A percentile compares a stretch with the other conserved stretches of the same genome.
Evolutionary conservation across 257 asterid genomes (phyloP).

Genomic region (Lycium ferocissimum): DNA sequence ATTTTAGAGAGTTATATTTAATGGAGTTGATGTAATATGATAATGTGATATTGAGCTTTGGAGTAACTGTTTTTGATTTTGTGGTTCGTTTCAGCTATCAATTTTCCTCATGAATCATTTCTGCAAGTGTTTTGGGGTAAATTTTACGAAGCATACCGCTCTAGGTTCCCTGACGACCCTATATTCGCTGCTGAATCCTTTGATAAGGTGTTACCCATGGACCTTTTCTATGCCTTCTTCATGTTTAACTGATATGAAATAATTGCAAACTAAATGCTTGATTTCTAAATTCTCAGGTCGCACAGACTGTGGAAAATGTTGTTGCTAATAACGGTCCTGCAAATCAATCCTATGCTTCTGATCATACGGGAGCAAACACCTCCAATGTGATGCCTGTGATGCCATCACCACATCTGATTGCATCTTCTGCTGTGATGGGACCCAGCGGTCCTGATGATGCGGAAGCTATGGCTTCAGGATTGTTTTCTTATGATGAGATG

Average conservation of each 20-base stretch:
- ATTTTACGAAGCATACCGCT: slow-evolving; percentile 33
- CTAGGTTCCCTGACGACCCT: not conserved
- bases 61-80: not conserved
- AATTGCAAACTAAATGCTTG: no score
- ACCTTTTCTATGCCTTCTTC: not conserved
- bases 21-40: not conserved
- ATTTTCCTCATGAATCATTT: slow-evolving; percentile 38
- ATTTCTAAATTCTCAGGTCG: no score
- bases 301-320: no score
- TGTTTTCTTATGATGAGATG: not conserved
- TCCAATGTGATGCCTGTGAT: not conserved
- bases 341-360: no score
- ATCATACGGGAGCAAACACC: no score
- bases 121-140: slow-evolving; percentile 39
- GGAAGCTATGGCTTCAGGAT: no score
- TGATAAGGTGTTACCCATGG: slow-evolving; percentile 37
- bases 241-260: not conserved
- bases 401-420: not conserved
- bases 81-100: slow-evolving; percentile 20
- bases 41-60: not conserved
- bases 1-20: not conserved
- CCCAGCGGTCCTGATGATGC: not conserved
- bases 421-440: not conserved
- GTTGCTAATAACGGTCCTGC: no score
- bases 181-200: slow-evolving; percentile 26